These are phyloP conservation scores for Tylopilus plumbeoviolaceoides DNA, from an alignment of 768 basidiomycete species.

Conservation along the genomic window DNA sequence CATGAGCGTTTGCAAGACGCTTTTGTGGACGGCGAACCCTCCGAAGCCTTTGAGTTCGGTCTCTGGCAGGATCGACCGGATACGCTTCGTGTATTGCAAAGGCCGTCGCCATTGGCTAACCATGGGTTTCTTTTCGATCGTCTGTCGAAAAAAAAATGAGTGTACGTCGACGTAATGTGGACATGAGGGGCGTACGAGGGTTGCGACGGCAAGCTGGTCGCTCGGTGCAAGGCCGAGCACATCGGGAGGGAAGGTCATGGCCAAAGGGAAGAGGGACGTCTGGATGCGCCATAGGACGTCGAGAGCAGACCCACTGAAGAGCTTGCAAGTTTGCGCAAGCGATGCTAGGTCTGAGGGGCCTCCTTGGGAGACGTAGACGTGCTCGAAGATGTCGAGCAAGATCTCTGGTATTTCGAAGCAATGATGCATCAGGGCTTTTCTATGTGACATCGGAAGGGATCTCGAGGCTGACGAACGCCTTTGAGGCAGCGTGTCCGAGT, in stretches of 20 bases:
- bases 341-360: conserved; percentile 12
- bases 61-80: conserved; percentile 13
- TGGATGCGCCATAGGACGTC: conserved; percentile 22
- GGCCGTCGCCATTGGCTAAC: conserved; percentile 18
- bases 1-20: conserved; percentile 15
- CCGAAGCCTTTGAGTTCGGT: conserved; percentile 1
- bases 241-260: conserved; percentile 16
- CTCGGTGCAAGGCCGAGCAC: conserved; percentile 13
- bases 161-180: background rate
- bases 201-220: conserved; percentile 14
- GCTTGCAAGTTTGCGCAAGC: conserved; percentile 17
- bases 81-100: conserved; percentile 17
- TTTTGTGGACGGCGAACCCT: conserved; percentile 13
- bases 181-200: conserved; percentile 9
- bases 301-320: conserved; percentile 16
- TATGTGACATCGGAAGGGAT: background rate
- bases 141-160: conserved; percentile 2
- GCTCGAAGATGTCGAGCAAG: conserved; percentile 14
- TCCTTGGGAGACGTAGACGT: conserved; percentile 3
- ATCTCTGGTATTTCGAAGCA: conserved; percentile 21
- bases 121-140: conserved; percentile 10
- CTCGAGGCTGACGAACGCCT: background rate
- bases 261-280: conserved; percentile 15
- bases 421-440: background rate
- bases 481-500: background rate